Evolutionary conservation across 495 filamentous ascomycete species (phyloP).

Genomic region (Penicillium lividum): DNA sequence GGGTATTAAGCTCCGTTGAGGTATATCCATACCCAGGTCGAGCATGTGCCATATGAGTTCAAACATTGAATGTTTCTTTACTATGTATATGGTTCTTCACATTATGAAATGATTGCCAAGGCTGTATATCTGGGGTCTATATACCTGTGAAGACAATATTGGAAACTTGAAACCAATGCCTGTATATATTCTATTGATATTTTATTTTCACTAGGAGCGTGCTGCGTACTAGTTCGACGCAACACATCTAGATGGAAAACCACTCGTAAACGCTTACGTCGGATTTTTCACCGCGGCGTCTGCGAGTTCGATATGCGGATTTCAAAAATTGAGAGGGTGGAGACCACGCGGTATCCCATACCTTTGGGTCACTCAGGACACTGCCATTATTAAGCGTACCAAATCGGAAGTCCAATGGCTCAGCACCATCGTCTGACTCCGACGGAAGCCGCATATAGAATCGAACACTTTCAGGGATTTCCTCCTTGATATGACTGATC

Average conservation of each 20-base stretch:
- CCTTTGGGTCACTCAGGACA: slow-evolving; percentile 19
- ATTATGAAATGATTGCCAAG: too few relatives aligned
- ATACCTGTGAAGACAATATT: too few relatives aligned
- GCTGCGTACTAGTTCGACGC: background rate
- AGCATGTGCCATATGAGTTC: too few relatives aligned
- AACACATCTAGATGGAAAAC: slow-evolving; percentile 1
- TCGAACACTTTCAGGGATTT: slow-evolving; percentile 77
- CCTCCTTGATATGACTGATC: slow-evolving; percentile 86
- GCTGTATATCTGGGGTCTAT: too few relatives aligned
- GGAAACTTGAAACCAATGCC: background rate
- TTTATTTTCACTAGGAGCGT: background rate
- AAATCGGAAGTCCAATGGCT: slow-evolving; percentile 38
- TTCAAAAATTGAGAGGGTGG: slow-evolving; percentile 20
- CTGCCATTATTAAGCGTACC: slow-evolving; percentile 28
- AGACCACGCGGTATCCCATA: slow-evolving; percentile 37
- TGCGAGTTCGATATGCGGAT: slow-evolving; percentile 16
- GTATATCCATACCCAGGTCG: too few relatives aligned
- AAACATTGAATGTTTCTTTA: background rate
- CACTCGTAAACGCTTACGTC: slow-evolving; percentile 2
- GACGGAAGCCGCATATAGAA: slow-evolving; percentile 79
- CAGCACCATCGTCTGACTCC: slow-evolving; percentile 42
- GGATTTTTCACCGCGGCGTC: background rate
- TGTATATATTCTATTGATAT: background rate
- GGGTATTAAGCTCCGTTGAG: slow-evolving; percentile 9
- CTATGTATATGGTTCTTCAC: too few relatives aligned